Base-by-base conservation (phyloP, 345 rosid species). In the Streptanthus diversifolius region DNA sequence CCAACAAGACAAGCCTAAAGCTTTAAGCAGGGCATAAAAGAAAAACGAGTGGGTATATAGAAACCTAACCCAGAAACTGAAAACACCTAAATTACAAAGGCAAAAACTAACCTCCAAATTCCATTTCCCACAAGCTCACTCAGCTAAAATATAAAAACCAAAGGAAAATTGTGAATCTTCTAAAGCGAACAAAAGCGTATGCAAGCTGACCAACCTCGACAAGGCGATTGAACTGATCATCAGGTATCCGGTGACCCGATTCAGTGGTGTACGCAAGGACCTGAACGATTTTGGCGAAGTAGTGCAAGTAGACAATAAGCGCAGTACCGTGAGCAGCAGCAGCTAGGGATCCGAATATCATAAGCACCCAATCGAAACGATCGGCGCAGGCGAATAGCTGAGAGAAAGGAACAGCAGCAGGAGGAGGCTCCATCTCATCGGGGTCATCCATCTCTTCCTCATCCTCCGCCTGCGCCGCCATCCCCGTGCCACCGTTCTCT, bases 321-420 rank as follows among this genome's bases (percentile, higher is more conserved):
- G 99, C 98, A 4, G 99, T 84, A 0, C 99, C 99, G 4, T 95
- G 99, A 2, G 96, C 97, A 14, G 98, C 98, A 2, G 99, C 99
- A 22, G 98, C 98, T 32, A 92, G 62, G 40, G 99, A 92, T 66
- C 99, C 99, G 2, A 88, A 78, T 18, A 87, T 27, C 99, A 95
- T 95, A 59, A 95, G 92, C 12, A 56, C 83, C 99, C 98, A 95
- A 63, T 95, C 99, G 35, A 95, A 78, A 5, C 80, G 80, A 80
- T 95, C 99, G 0, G 99, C 98, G 63, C 97, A 95, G 0, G 90
- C 84, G 21, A 95, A 95, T 30, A 95, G 85, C 73, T 77, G 35
- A 8, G 97, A 83, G 84, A 95, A 95, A 2, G 99, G 98, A 25
- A 95, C 99, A 12, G 99, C 99, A 0, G 97, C 93, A 0, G 99